Conservation (phyloP, 306 rosid species). For the Cicer yamashitae region DNA sequence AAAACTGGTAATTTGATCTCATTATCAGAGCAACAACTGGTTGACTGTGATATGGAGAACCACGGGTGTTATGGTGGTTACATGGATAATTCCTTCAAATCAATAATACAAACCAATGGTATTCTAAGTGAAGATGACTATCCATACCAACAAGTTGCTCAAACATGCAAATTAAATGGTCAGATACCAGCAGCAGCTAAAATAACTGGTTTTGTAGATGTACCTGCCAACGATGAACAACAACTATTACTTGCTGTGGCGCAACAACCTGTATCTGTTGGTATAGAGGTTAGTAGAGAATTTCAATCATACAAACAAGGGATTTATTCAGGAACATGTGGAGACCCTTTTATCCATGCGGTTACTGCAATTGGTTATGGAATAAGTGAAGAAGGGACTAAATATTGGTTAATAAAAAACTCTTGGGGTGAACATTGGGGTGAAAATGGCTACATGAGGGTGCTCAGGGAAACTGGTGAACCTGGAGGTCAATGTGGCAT, state of each 20-base stretch:
- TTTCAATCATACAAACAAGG: background rate
- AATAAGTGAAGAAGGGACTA: background rate
- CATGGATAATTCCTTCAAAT: background rate
- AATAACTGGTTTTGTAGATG: background rate
- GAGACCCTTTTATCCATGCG: background rate
- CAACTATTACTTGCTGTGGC: constrained; percentile 19
- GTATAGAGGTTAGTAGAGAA: accelerated
- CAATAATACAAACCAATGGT: constrained; percentile 4
- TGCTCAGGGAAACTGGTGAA: constrained; percentile 1
- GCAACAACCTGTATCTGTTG: constrained; percentile 25
- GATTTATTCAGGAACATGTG: constrained; percentile 33
- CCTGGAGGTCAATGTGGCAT: constrained; percentile 27
- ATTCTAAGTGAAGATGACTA: constrained; percentile 25
- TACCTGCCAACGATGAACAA: background rate
- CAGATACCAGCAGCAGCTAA: background rate
- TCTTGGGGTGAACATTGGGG: constrained; percentile 18
- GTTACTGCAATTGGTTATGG: constrained; percentile 33
- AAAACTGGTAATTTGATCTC: constrained; percentile 29
- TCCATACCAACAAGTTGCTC: background rate
- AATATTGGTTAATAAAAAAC: constrained; percentile 42
- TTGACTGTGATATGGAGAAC: constrained; percentile 38
- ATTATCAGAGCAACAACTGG: constrained; percentile 50
- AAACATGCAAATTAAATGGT: background rate
- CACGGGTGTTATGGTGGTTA: background rate
- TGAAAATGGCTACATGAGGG: constrained; percentile 29